Conservation (phyloP, 2,329 filamentous ascomycete species). For the Ascochyta lentis region DNA sequence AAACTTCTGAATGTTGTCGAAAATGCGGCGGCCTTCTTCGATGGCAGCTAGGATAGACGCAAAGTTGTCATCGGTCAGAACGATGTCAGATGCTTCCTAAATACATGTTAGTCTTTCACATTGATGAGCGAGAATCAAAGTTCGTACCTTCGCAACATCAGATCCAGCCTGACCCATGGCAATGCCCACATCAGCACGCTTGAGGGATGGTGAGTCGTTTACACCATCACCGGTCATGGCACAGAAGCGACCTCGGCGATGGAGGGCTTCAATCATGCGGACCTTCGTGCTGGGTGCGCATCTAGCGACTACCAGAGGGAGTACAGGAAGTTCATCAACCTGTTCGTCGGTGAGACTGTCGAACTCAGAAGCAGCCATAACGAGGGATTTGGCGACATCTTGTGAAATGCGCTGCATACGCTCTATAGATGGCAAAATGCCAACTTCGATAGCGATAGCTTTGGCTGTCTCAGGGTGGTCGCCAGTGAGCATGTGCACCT, state of each 20-base stretch:
- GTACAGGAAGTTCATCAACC: constrained; percentile 74
- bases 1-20: constrained; percentile 90
- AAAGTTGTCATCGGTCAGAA: constrained; percentile 88
- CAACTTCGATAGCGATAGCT: constrained; percentile 56
- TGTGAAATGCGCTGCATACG: constrained; percentile 27
- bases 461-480: constrained; percentile 55
- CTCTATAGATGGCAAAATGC: constrained; percentile 50
- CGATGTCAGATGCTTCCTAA: constrained; percentile 64
- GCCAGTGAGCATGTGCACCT: constrained; percentile 58
- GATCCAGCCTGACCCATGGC: constrained; percentile 82
- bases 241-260: constrained; percentile 76
- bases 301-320: constrained; percentile 82
- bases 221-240: constrained; percentile 91
- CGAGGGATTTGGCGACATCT: constrained; percentile 41
- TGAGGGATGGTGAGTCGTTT: constrained; percentile 83
- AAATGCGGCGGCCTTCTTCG: constrained; percentile 82
- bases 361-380: constrained; percentile 65
- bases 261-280: constrained; percentile 87
- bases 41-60: constrained; percentile 84
- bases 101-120: neutral
- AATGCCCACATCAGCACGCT: constrained; percentile 83
- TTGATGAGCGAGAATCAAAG: neutral
- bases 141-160: constrained; percentile 73
- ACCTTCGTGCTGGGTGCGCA: constrained; percentile 88
- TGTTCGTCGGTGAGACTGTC: constrained; percentile 77